phyloP scores from a whole-genome alignment of 306 rosid genomes.

The Casuarina equisetifolia region DNA sequence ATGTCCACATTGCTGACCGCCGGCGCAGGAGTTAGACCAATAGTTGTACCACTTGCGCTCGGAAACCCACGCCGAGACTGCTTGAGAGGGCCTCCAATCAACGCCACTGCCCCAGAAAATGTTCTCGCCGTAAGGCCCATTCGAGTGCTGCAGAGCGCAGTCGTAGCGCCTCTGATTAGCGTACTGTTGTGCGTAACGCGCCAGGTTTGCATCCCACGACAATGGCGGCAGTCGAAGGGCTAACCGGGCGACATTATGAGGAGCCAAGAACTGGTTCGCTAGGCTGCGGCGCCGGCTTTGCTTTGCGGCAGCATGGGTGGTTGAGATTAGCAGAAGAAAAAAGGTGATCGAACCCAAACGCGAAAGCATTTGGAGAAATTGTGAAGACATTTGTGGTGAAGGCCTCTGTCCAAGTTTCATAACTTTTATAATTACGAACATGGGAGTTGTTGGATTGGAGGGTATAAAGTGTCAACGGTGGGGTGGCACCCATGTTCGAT shows the following conservation, averaged over 20 bases:
- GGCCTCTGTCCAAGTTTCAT: not conserved
- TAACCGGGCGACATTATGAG: slow-evolving; percentile 66
- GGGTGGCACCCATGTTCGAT: slow-evolving; percentile 93
- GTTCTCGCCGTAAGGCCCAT: slow-evolving; percentile 89
- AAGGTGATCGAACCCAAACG: slow-evolving; percentile 12
- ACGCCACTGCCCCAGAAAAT: slow-evolving; percentile 92
- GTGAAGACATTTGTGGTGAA: not conserved
- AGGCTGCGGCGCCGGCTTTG: slow-evolving; percentile 7
- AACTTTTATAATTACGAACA: slow-evolving; percentile 14
- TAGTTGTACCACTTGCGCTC: slow-evolving; percentile 62
- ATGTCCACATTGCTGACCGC: slow-evolving; percentile 71
- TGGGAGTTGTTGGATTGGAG: slow-evolving; percentile 27
- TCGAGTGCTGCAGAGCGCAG: slow-evolving; percentile 67
- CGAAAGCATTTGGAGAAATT: slow-evolving; percentile 20
- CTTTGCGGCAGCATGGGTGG: slow-evolving; percentile 17
- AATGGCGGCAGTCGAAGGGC: slow-evolving; percentile 42
- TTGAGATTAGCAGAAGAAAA: slow-evolving; percentile 29
- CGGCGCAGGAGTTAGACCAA: slow-evolving; percentile 54
- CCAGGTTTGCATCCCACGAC: slow-evolving; percentile 51
- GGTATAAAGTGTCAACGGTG: slow-evolving; percentile 42
- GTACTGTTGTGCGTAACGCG: slow-evolving; percentile 61
- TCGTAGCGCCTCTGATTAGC: slow-evolving; percentile 69
- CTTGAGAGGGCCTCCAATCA: slow-evolving; percentile 72
- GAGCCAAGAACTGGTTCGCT: slow-evolving; percentile 53
- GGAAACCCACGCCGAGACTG: slow-evolving; percentile 64